A percentile compares a stretch with the other conserved stretches of the same genome.
Evolutionary conservation across 345 rosid species (phyloP).

Genomic region (Salix purpurea): DNA sequence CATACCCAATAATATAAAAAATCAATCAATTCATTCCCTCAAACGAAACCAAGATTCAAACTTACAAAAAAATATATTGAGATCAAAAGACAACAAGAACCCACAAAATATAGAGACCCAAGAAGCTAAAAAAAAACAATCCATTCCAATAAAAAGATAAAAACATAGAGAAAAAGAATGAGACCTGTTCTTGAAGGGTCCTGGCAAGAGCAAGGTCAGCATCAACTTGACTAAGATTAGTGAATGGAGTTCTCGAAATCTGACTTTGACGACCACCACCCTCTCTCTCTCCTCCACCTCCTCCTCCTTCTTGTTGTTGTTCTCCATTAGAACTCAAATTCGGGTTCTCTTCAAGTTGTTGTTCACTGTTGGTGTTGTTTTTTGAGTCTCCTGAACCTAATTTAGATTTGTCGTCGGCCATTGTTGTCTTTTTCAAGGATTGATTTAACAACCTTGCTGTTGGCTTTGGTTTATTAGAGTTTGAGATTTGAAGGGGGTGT

Average conservation of each 20-base stretch:
- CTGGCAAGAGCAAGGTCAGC: slow-evolving; percentile 95
- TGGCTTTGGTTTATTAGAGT: not conserved
- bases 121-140: not conserved
- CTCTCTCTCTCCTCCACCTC: slow-evolving; percentile 16
- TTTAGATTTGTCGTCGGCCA: slow-evolving; percentile 30
- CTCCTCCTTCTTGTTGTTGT: slow-evolving; percentile 5
- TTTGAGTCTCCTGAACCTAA: slow-evolving; percentile 17
- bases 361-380: slow-evolving; percentile 21
- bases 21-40: not conserved
- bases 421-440: slow-evolving; percentile 1
- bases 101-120: not conserved
- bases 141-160: not conserved
- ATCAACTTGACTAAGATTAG: slow-evolving; percentile 75
- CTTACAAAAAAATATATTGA: not conserved
- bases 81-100: not conserved
- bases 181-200: slow-evolving; percentile 87
- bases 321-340: slow-evolving; percentile 10
- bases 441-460: not conserved
- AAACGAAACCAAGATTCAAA: not conserved
- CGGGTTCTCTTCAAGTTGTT: slow-evolving; percentile 32
- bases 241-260: slow-evolving; percentile 71
- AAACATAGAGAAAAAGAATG: not conserved
- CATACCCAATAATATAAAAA: not conserved
- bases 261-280: slow-evolving; percentile 23
- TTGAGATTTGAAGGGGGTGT: not conserved